Base-by-base conservation (phyloP, 1,284 basidiomycete genomes). In the Ceratobasidium sp. region DNA sequence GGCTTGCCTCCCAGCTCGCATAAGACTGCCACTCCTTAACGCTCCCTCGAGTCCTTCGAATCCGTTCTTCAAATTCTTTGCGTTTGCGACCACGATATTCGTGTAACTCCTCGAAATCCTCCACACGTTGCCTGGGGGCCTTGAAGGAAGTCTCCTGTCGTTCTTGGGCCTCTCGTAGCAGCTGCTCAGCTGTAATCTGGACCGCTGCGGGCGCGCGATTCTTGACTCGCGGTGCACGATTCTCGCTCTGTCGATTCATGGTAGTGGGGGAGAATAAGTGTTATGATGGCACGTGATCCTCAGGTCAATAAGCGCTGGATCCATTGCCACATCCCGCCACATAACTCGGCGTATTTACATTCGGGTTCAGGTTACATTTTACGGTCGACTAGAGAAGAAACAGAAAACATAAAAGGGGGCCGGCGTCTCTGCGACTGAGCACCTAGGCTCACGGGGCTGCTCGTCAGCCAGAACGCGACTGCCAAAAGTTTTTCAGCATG, bases 171-270 rank as follows among this genome's bases (percentile, higher is more conserved):
- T 99, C 98, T 82, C 98, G 93, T 18, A 99, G 88, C 57, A 99
- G 92, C 87, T 99, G 97, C 86, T 99, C 97, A 41, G 97, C 96
- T 74, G 97, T 98, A 86, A 99, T 97, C 94, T 96, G 96, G 79
- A 98, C 88, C 77, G 95, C 93, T 77, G 96, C 96, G 38, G 96
- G 92, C 30, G 96, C 96, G 70, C 96, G 90, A 85, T 98, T 98
- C 89, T 97, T 96, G 81, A 98, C 96, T 79, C 94, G 83, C 18
- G 88, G 88, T 3, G 87, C 88, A 52, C 86, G 82, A 44, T 77
- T 77, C 41, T 79, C 79, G 27, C 23, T 65, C 54, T 64, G 77
- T 44, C 77, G 70, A 38, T 64, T 35, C 69, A 67, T 66, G 38
- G 38, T 52, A 60, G 60, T 65, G 7, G 60, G 35, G 71, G 27